Conservation (phyloP, 2,329 filamentous ascomycete species). For the Xylariomycetidae sp. region DNA sequence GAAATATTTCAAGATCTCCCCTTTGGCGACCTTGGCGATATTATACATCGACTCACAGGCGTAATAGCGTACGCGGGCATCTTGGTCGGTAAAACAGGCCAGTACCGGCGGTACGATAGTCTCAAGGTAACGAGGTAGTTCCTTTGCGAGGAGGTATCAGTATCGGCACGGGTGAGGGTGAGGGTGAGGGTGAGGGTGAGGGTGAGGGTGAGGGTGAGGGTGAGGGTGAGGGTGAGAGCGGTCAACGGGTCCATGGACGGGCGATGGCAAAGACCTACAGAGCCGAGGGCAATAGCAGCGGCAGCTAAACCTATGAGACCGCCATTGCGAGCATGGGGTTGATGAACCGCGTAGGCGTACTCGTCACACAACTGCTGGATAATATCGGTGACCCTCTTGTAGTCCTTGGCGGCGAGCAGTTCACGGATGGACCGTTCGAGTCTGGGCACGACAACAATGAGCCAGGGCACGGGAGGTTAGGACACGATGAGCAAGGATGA, state of each 20-base stretch:
- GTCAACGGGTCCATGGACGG: constrained; percentile 1
- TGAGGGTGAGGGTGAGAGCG: no score
- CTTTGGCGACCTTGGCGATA: constrained; percentile 98
- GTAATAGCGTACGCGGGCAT: constrained; percentile 95
- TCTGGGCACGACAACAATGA: constrained; percentile 39
- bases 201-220: no score
- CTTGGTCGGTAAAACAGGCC: constrained; percentile 95
- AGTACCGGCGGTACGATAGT: constrained; percentile 94
- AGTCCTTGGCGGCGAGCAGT: constrained; percentile 68
- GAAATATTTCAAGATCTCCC: constrained; percentile 94
- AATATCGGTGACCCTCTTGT: constrained; percentile 75
- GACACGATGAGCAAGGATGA: constrained; percentile 1
- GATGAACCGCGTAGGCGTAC: constrained; percentile 94
- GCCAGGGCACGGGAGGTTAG: background rate
- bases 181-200: no score
- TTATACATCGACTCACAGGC: constrained; percentile 99
- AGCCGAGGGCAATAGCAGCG: constrained; percentile 88
- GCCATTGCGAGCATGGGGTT: constrained; percentile 92
- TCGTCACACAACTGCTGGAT: constrained; percentile 96
- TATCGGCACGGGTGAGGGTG: constrained; percentile 4
- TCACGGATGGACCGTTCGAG: constrained; percentile 89
- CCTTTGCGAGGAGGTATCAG: constrained; percentile 43
- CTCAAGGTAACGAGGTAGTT: constrained; percentile 84
- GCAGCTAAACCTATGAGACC: constrained; percentile 93
- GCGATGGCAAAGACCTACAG: constrained; percentile 54